Evolutionary conservation across 148 eudicot genomes (phyloP).

Genomic region (Vaccinium darrowii): DNA sequence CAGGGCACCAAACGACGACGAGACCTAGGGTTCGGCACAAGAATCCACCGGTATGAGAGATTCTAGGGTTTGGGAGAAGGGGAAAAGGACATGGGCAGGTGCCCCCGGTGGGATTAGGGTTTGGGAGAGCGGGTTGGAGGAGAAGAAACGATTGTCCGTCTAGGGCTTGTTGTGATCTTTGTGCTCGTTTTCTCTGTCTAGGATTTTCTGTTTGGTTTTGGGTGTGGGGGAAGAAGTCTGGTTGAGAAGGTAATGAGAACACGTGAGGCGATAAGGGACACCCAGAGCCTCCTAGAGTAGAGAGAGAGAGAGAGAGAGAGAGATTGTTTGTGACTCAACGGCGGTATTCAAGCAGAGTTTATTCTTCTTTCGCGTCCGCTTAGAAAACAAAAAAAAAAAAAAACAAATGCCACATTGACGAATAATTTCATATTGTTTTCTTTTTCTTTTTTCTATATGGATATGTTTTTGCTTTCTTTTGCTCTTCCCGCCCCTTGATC

Average conservation of each 20-base stretch:
- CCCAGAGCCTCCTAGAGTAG: background rate
- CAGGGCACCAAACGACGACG: background rate
- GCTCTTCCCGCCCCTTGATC: background rate
- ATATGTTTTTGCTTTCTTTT: background rate
- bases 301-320: background rate
- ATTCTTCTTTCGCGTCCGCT: background rate
- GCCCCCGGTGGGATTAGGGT: background rate
- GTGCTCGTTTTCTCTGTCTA: background rate
- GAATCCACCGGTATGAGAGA: background rate
- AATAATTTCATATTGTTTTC: background rate
- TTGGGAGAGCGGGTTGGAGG: background rate
- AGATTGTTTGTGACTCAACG: constrained; percentile 4
- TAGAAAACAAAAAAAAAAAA: background rate
- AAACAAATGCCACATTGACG: no score
- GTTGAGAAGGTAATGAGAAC: background rate
- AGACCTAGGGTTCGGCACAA: background rate
- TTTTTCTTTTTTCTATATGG: background rate
- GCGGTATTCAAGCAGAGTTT: background rate
- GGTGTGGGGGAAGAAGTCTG: background rate
- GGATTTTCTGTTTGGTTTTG: background rate
- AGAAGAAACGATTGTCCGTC: background rate
- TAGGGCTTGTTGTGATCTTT: background rate
- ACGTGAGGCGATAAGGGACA: constrained; percentile 9
- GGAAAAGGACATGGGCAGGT: background rate
- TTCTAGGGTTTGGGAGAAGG: background rate